These are phyloP conservation scores for Fraxinus xanthoxyloides DNA, from an alignment of 305 asterid species.

Conservation along the genomic window DNA sequence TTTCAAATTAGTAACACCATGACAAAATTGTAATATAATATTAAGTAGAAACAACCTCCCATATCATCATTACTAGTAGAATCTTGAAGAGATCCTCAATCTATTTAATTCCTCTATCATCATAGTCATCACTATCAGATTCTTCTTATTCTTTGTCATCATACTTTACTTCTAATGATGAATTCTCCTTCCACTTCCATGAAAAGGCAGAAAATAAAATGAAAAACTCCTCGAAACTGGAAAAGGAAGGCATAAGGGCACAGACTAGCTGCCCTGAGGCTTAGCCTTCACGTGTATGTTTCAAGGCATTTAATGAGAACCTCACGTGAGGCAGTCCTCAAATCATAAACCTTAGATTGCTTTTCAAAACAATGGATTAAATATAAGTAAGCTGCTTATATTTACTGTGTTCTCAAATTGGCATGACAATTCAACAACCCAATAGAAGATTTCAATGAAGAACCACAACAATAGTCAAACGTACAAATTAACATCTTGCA, in stretches of 20 bases:
- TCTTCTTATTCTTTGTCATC: neutral
- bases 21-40: neutral
- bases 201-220: neutral
- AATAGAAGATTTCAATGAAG: neutral
- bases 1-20: neutral
- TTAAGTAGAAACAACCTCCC: neutral
- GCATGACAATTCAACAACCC: neutral
- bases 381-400: neutral
- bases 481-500: neutral
- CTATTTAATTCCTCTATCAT: neutral
- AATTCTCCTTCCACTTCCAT: neutral
- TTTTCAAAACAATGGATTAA: neutral
- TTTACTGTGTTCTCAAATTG: neutral
- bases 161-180: neutral
- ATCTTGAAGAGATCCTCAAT: neutral
- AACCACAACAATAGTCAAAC: neutral
- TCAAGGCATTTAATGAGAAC: neutral
- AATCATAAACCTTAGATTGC: neutral
- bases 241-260: neutral
- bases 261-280: neutral
- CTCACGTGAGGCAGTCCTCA: neutral
- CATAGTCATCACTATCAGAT: neutral
- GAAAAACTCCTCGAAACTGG: neutral
- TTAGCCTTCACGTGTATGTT: neutral
- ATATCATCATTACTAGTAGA: neutral